Conservation (phyloP, 306 rosid genomes). For the Prunus salicina region DNA sequence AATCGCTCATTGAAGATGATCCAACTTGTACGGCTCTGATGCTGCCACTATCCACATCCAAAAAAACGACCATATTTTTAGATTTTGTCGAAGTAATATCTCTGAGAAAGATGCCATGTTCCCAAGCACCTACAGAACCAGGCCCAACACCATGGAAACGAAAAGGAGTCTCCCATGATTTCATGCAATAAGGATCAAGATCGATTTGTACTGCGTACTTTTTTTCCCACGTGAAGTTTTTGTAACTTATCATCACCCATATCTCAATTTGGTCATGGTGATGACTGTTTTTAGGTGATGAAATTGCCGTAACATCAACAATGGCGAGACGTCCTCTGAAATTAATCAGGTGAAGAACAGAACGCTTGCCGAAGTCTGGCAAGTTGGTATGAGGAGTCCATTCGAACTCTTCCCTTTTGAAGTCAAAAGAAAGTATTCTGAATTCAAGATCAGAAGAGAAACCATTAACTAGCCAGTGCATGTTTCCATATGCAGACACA, state of each 20-base stretch:
- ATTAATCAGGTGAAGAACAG: background rate
- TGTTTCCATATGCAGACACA: too few relatives aligned
- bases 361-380: background rate
- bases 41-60: background rate
- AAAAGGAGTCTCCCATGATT: too few relatives aligned
- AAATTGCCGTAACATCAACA: background rate
- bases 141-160: background rate
- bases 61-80: background rate
- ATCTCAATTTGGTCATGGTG: background rate
- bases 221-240: background rate
- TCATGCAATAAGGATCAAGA: too few relatives aligned
- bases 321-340: background rate
- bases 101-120: background rate
- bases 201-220: background rate
- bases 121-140: background rate
- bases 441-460: too few relatives aligned
- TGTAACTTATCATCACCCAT: background rate
- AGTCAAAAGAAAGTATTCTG: too few relatives aligned
- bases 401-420: background rate
- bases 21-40: background rate
- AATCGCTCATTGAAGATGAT: background rate
- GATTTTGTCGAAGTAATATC: background rate
- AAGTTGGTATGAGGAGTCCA: background rate
- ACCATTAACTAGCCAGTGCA: too few relatives aligned
- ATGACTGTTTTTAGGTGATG: too few relatives aligned